Base-by-base conservation (phyloP, 2,329 filamentous ascomycete genomes). In the Paraconiothyrium brasiliense region DNA sequence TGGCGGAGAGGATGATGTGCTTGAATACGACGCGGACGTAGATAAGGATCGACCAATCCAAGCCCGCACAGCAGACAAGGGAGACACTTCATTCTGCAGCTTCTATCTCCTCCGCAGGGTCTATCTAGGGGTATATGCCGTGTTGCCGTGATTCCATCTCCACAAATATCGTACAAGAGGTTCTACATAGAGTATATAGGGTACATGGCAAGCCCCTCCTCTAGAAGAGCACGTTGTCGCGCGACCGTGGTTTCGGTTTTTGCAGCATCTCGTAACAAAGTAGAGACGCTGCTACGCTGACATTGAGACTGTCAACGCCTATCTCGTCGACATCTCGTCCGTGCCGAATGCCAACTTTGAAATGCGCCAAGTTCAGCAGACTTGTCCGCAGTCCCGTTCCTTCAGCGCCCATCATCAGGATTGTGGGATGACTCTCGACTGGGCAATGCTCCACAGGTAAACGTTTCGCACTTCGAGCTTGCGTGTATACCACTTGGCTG, bases 221-320 rank as follows among this genome's bases (percentile, higher is more conserved):
- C 63, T 74, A 75, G 58, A 76, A 76, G 14, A 76, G 48, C 20
- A 60, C 50, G 13, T 71, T 64, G 44, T 63, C 66, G 16, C 62
- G 20, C 16, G 67, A 62, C n/a, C 55, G 52, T 43, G 44, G 32
- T 43, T 60, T 69, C n/a, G 76, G 75, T 57, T 66, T 72, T 54
- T 81, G 85, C 71, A 92, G 75, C 72, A 95, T 92, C 0, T 89
- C 83, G 65, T 89, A 86, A 64, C 89, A 90, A 54, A 98, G 80
- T 52, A 98, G 81, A 0, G 88, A 93, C 7, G 92, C 88, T 1
- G 95, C 94, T 22, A 97, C 94, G 73, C 92, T 93, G 43, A 98
- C 95, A 75, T 99, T 98, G 76, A 99, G 80, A 77, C 93, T 97
- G 78, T 98, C 94, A 2, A 99, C 88, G 1, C 85, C 75, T 67